Evolutionary conservation across 2,329 filamentous ascomycete genomes (phyloP).

Genomic region (Colletotrichum simmondsii): DNA sequence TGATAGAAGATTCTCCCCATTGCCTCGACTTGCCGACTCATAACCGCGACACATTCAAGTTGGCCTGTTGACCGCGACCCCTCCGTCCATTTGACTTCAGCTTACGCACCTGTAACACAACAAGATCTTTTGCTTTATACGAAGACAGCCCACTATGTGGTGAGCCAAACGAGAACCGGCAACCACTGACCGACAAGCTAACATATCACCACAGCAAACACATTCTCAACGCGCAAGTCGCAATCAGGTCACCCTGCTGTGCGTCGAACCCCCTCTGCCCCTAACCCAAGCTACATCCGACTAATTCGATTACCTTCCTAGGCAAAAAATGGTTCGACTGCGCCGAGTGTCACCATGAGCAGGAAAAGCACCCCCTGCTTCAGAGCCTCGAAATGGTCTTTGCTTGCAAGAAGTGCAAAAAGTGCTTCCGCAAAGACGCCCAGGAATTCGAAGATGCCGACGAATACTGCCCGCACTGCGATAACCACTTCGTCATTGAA

Average conservation of each 20-base stretch:
- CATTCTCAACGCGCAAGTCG: slow-evolving; percentile 96
- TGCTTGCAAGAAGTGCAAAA: slow-evolving; percentile 98
- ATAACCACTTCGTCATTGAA: slow-evolving; percentile 97
- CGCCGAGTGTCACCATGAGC: slow-evolving; percentile 90
- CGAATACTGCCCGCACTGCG: slow-evolving; percentile 98
- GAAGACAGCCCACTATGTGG: slow-evolving; percentile 46
- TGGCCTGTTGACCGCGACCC: background rate
- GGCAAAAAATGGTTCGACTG: slow-evolving; percentile 99
- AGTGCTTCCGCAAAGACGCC: slow-evolving; percentile 95
- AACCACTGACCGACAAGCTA: slow-evolving; percentile 11
- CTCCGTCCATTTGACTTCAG: too few species aligned
- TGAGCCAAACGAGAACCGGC: slow-evolving; percentile 37
- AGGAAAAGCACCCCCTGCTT: slow-evolving; percentile 79
- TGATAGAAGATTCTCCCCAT: slow-evolving; percentile 18
- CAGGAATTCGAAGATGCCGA: slow-evolving; percentile 94
- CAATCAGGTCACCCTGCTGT: slow-evolving; percentile 97
- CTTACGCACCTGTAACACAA: background rate
- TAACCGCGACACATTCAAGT: background rate
- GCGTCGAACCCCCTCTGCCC: slow-evolving; percentile 47
- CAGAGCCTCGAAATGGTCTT: slow-evolving; percentile 91
- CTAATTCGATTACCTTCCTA: slow-evolving; percentile 45
- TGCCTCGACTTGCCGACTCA: background rate
- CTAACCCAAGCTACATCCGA: slow-evolving; percentile 13
- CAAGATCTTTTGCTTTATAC: background rate
- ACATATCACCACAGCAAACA: slow-evolving; percentile 77